Conservation (phyloP, 805 yeast genomes). For the Starmera pachycereana region DNA sequence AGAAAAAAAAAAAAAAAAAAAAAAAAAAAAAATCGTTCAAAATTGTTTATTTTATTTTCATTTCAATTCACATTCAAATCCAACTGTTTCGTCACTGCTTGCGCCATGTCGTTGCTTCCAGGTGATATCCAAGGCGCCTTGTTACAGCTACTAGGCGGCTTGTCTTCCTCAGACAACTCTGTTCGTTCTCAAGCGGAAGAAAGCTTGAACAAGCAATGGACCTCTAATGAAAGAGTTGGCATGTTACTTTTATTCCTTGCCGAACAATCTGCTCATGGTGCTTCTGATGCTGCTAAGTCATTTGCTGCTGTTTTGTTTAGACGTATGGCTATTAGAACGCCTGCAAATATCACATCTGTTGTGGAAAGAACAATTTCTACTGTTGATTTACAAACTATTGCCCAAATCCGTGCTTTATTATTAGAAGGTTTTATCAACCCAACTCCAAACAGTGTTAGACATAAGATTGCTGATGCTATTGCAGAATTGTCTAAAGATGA, state of each 20-base stretch:
- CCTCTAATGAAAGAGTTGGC: constrained; percentile 54
- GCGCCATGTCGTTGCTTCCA: constrained; percentile 38
- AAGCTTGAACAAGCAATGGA: constrained; percentile 68
- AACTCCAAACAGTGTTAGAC: constrained; percentile 72
- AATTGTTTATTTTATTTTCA: too few species aligned
- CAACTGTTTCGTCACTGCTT: too few species aligned
- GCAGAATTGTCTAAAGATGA: constrained; percentile 82
- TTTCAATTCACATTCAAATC: neutral
- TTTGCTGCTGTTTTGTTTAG: constrained; percentile 86
- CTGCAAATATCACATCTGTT: constrained; percentile 52
- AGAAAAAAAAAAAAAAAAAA: neutral
- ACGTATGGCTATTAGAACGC: constrained; percentile 73
- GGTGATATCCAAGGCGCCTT: constrained; percentile 49
- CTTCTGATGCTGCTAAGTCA: constrained; percentile 49
- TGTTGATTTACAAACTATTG: constrained; percentile 45
- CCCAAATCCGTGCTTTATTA: constrained; percentile 53
- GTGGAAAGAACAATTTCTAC: constrained; percentile 73
- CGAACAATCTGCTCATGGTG: constrained; percentile 60
- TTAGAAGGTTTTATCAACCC: constrained; percentile 63
- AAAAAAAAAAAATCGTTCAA: too few species aligned
- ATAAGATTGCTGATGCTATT: constrained; percentile 87
- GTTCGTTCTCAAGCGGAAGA: constrained; percentile 73
- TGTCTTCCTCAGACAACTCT: constrained; percentile 71
- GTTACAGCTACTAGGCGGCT: constrained; percentile 46
- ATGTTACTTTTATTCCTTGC: constrained; percentile 68